Conservation (phyloP, 2,329 filamentous ascomycete species). For the Pseudogymnoascus sp. region DNA sequence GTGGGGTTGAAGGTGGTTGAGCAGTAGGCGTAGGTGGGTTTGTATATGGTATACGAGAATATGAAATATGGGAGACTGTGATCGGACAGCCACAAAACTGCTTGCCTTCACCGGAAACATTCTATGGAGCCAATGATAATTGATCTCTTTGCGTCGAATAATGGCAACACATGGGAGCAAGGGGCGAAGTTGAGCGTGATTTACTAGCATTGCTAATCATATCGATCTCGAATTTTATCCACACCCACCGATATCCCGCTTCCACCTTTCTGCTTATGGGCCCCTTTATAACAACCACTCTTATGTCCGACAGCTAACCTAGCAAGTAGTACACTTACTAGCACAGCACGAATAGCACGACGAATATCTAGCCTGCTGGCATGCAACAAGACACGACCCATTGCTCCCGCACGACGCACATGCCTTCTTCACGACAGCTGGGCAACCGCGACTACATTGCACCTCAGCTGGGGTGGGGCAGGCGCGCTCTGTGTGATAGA, state of each 20-base stretch:
- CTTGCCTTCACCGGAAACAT: not conserved
- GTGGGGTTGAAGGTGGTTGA: not conserved
- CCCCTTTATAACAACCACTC: too few relatives aligned
- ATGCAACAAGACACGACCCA: too few relatives aligned
- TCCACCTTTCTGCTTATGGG: not conserved
- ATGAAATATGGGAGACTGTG: not conserved
- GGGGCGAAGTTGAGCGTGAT: not conserved
- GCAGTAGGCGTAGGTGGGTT: not conserved
- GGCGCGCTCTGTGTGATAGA: too few relatives aligned
- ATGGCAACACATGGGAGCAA: not conserved
- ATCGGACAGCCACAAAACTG: not conserved
- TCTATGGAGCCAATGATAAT: not conserved
- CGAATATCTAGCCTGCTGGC: not conserved
- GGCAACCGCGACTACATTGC: too few relatives aligned
- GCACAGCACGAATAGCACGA: not conserved
- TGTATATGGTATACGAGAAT: not conserved
- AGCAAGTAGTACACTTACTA: not conserved
- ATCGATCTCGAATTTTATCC: not conserved
- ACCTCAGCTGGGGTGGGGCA: too few relatives aligned
- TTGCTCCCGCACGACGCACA: too few relatives aligned
- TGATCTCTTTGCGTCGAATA: not conserved
- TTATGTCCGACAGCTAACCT: not conserved
- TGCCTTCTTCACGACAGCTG: too few relatives aligned
- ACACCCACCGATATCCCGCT: not conserved
- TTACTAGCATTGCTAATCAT: not conserved